Conservation (phyloP, 176 grass and related monocot species). For the Pharus latifolius region DNA sequence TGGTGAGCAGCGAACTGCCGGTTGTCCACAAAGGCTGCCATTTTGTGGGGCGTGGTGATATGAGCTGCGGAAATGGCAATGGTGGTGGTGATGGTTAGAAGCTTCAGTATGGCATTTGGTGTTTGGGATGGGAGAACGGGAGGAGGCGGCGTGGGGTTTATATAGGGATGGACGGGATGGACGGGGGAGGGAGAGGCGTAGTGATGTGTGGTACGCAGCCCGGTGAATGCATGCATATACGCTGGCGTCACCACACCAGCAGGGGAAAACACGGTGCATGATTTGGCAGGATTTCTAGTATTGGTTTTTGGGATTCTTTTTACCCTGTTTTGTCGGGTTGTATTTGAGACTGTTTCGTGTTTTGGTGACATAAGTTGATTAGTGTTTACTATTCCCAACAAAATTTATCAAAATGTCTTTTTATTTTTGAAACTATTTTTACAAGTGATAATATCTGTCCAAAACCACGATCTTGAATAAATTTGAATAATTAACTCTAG, state of each 20-base stretch:
- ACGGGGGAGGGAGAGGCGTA: neutral
- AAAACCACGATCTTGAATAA: no score
- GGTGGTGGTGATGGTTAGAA: neutral
- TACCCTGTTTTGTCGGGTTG: no score
- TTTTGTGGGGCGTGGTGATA: neutral
- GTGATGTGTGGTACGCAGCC: neutral
- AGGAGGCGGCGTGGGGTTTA: slow-evolving; percentile 6
- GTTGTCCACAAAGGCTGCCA: slow-evolving; percentile 48
- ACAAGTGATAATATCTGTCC: no score
- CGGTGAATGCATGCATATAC: neutral
- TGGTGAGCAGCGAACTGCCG: slow-evolving; percentile 13
- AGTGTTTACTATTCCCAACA: no score
- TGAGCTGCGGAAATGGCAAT: neutral
- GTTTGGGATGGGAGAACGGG: slow-evolving; percentile 12
- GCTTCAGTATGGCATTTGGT: slow-evolving; percentile 16
- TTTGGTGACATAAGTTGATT: no score
- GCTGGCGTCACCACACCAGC: slow-evolving; percentile 23
- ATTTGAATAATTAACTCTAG: no score
- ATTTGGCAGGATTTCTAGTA: neutral
- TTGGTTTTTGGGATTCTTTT: neutral
- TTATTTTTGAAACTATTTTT: no score
- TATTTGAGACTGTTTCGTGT: no score
- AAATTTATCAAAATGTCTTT: no score
- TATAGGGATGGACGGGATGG: slow-evolving; percentile 16
- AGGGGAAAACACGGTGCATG: neutral